Evolutionary conservation across 2,329 filamentous ascomycete genomes (phyloP).

Genomic region (Myriangium duriaei): DNA sequence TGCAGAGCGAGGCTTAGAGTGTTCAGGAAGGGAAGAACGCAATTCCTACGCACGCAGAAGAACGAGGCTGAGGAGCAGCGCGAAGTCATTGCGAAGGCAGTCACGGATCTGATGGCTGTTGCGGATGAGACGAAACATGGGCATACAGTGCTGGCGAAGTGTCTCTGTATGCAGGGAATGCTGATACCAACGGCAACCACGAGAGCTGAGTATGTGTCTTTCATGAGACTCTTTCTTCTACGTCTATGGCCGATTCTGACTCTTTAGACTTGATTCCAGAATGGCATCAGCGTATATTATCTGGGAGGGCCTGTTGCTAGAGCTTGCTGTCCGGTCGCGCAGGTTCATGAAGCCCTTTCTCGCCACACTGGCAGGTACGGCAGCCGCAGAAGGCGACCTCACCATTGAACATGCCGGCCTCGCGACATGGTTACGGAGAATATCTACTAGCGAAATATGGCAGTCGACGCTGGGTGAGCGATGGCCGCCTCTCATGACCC

Average conservation of each 20-base stretch:
- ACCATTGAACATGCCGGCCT: slow-evolving; percentile 14
- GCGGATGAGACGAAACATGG: background rate
- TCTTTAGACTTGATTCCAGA: slow-evolving; percentile 20
- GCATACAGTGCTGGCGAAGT: slow-evolving; percentile 3
- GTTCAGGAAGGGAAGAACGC: slow-evolving; percentile 25
- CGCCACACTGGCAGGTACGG: slow-evolving; percentile 27
- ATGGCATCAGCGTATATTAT: slow-evolving; percentile 34
- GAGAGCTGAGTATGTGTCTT: slow-evolving; percentile 2
- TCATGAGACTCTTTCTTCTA: no score
- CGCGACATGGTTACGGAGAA: slow-evolving; percentile 13
- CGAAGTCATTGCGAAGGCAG: background rate
- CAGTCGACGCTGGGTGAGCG: background rate
- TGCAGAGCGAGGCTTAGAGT: background rate
- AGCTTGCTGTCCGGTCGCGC: slow-evolving; percentile 17
- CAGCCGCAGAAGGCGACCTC: slow-evolving; percentile 22
- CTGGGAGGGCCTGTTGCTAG: slow-evolving; percentile 29
- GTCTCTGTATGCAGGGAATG: slow-evolving; percentile 9
- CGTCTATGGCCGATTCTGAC: no score
- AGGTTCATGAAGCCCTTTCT: slow-evolving; percentile 24
- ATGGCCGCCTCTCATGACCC: background rate
- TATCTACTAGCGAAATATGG: background rate
- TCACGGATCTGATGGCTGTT: background rate
- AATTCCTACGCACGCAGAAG: slow-evolving; percentile 24
- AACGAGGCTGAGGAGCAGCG: background rate
- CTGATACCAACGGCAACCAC: slow-evolving; percentile 3